Base-by-base conservation (phyloP, 2,329 filamentous ascomycete species). In the Verticillium tricorpus region DNA sequence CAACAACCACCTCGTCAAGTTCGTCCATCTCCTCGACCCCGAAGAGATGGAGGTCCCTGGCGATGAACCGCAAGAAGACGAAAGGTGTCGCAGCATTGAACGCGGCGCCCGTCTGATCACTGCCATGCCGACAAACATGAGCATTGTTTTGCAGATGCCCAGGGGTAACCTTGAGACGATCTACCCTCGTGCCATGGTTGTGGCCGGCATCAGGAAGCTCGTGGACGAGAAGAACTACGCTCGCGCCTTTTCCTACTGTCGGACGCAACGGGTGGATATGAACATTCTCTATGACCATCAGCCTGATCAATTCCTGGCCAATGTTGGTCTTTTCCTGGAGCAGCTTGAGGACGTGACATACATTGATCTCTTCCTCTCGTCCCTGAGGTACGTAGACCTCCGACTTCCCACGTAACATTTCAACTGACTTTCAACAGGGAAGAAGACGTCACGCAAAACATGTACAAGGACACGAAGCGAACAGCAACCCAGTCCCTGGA, bases 151-250 rank as follows among this genome's bases (percentile, higher is more conserved):
- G 3, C 95, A 99, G 73, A 97, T 97, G 91, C 95, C 95, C 1
- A 85, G 95, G 69, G 95, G 95, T 22, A 99, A 99, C 68, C 78
- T 98, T 1, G 95, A 99, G 76, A 98, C 94, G 0, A 93, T 98
- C 58, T 98, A 89, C 71, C 95, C 95, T 17, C 85, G 95, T 63
- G 94, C 94, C 15, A 89, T 99, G 77, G 94, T 99, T 0, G 81
- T 99, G 57, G 92, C 93, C 2, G 93, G 93, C 31, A 96, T 99
- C 61, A 86, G 95, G 57, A 85, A 86, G 58, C 86, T 90, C 59
- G 91, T 99, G 59, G 89, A 93, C 60, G 80, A 85, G 35, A 91
- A 90, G 72, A 87, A 95, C 69, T 99, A 97, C 71, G 86, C 84
- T 57, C 86, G 85, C 59, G 95, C 95, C 0, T 99, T 97, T 72